A percentile compares a stretch with the other conserved stretches of the same genome.
Evolutionary conservation across 257 asterid species (phyloP).

Genomic region (Plantago elongata): DNA sequence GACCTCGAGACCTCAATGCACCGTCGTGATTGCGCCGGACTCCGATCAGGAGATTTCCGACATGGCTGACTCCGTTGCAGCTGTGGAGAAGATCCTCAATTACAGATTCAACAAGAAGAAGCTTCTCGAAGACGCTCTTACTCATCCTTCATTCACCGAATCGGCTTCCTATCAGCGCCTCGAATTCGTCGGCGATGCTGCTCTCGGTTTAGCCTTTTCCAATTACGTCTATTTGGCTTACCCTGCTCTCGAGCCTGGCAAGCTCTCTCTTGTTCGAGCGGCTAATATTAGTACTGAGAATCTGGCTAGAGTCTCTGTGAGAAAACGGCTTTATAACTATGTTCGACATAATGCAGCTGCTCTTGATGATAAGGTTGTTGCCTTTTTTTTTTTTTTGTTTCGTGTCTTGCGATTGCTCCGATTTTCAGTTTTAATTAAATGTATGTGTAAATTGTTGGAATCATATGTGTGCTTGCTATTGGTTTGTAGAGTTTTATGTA

Average conservation of each 20-base stretch:
- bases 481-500: neutral
- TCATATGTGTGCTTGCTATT: too few species aligned
- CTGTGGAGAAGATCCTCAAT: slow-evolving; percentile 46
- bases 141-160: slow-evolving; percentile 61
- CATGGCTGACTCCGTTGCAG: slow-evolving; percentile 37
- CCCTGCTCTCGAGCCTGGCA: slow-evolving; percentile 56
- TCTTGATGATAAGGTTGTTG: slow-evolving; percentile 46
- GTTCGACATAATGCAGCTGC: slow-evolving; percentile 52
- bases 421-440: neutral
- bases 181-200: slow-evolving; percentile 82
- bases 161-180: slow-evolving; percentile 76
- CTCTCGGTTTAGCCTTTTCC: slow-evolving; percentile 50
- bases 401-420: neutral
- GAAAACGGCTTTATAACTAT: slow-evolving; percentile 44
- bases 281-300: slow-evolving; percentile 84
- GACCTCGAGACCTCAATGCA: too few species aligned
- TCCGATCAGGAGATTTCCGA: slow-evolving; percentile 22
- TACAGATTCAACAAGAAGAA: slow-evolving; percentile 43
- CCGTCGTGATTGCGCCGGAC: neutral
- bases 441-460: neutral
- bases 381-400: neutral
- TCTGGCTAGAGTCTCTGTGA: slow-evolving; percentile 77
- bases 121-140: slow-evolving; percentile 67
- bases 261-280: slow-evolving; percentile 61
- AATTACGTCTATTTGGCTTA: slow-evolving; percentile 42